Base-by-base conservation (phyloP, 2,329 filamentous ascomycete genomes). In the Alternaria atra region DNA sequence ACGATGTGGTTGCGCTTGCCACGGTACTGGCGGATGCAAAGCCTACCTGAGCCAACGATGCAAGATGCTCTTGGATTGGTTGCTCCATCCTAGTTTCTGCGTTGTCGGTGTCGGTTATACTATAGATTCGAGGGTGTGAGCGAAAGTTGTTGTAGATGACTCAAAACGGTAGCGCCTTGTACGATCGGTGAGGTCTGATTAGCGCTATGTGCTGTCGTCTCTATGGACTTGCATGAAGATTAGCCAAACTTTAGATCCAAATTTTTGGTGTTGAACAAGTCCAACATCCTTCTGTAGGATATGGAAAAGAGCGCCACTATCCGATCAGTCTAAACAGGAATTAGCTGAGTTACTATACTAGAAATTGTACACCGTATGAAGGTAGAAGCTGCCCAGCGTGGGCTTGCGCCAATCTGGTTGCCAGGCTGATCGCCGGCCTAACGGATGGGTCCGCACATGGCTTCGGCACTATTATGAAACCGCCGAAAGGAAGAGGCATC, bases 401-500 rank as follows among this genome's bases (percentile, higher is more conserved):
- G 46, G 44, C 42, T 48, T 40, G 52, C 52, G 46, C 46, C 25
- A 47, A 32, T 27, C 25, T 30, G 42, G 55, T 51, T 57, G 52
- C 55, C 56, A 63, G 30, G 56, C 63, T 63, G 51, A 64, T 65
- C 59, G 59, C 32, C 63, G 17, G 39, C 47, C 58, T 61, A 61
- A 50, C 54, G 55, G 54, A 52, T 52, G 63, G 60, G 58, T 64
- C 60, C 53, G 58, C 53, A 58, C 60, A 57, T 46, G 52, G 60
- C 40, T 48, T 60, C 64, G 65, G 65, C 61, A 58, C 27, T 35
- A 61, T 53, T 61, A 20, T 60, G 65, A 67, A 69, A 58, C 60
- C 58, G 48, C 57, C 60, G 58, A 61, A 39, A 52, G 55, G 52
- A 52, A 52, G 58, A 57, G 47, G 54, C 20, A 48, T 62, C 35